Base-by-base conservation (phyloP, 805 yeast species). In the Metschnikowia vanudenii region DNA sequence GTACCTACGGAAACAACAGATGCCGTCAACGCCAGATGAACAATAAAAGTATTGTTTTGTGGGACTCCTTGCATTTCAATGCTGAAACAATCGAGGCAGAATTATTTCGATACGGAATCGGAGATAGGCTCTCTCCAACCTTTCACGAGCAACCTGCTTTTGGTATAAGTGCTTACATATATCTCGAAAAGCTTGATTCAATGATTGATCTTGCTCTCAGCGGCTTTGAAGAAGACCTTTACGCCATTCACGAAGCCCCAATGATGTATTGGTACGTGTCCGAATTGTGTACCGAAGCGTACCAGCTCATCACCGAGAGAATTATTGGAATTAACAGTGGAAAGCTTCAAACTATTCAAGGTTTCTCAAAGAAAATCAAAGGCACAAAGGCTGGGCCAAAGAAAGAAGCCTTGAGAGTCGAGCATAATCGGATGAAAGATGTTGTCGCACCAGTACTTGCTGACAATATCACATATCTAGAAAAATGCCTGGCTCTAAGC, bases 51-150 rank as follows among this genome's bases (percentile, higher is more conserved):
- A 76, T 57, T 58, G 81, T 45, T 57, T 76, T 38, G 53, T 88
- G 92, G 85, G 97, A 92, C 63, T 75, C 89, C 1, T 67, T 88
- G 28, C 97, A 92, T 58, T 94, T 86, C 9, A 75, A 76, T 34
- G 75, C 85, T 43, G 96, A 88, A 57, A 64, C 70, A 4, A 70
- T 82, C 31, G 97, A 89, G 60, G 53, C 73, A 13, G 71, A 69
- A 6, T 46, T 78, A 7, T 64, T 57, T 30, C 53, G 62, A 5
- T 69, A 63, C 49, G 66, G 67, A 18, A 55, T 75, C 33, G 74
- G 73, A n/a, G 73, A 73, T 18, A 57, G 55, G 33, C 46, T 71
- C 9, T 34, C 42, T 3, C 43, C 49, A 6, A 31, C 36, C 13
- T 41, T 36, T 3, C 48, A 31, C 19, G 68, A 60, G n/a, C 69